Evolutionary conservation across 139 green algal genomes (phyloP).

Genomic region (Closterium sp.): DNA sequence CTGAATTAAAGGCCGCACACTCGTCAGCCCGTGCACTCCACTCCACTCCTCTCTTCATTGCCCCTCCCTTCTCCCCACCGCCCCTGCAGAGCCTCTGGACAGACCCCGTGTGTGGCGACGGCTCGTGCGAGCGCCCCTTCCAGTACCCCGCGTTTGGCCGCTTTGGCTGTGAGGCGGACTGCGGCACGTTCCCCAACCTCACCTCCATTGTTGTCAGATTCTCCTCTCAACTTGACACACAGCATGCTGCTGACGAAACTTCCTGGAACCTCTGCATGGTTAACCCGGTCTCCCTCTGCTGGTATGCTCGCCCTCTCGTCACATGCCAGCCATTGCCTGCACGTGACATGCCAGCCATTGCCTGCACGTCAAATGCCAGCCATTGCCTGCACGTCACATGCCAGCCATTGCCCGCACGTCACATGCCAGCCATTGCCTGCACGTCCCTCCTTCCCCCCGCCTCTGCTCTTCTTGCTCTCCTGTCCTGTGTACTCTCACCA

Average conservation of each 20-base stretch:
- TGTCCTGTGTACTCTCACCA: no score
- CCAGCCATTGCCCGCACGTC: not conserved
- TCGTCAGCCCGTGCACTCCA: no score
- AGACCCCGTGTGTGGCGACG: conserved; percentile 77
- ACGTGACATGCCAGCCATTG: no score
- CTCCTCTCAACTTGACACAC: not conserved
- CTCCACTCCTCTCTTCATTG: no score
- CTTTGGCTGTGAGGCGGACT: conserved; percentile 81
- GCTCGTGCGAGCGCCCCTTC: conserved; percentile 74
- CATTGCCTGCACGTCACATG: not conserved
- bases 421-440: no score
- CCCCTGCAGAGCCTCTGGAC: conserved; percentile 58
- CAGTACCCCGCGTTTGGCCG: conserved; percentile 77
- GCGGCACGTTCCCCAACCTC: conserved; percentile 50
- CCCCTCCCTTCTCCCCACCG: not conserved
- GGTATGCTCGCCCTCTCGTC: not conserved
- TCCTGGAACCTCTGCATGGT: conserved; percentile 18
- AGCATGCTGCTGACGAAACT: not conserved
- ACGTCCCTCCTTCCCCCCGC: no score
- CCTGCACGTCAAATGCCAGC: no score
- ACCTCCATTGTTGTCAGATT: not conserved
- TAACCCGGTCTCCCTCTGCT: conserved; percentile 9
- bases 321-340: no score
- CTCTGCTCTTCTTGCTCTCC: no score
- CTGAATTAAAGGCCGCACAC: no score